These are phyloP conservation scores for Geotrichum macrosporum DNA, from an alignment of 1,139 yeast species.

Conservation along the genomic window DNA sequence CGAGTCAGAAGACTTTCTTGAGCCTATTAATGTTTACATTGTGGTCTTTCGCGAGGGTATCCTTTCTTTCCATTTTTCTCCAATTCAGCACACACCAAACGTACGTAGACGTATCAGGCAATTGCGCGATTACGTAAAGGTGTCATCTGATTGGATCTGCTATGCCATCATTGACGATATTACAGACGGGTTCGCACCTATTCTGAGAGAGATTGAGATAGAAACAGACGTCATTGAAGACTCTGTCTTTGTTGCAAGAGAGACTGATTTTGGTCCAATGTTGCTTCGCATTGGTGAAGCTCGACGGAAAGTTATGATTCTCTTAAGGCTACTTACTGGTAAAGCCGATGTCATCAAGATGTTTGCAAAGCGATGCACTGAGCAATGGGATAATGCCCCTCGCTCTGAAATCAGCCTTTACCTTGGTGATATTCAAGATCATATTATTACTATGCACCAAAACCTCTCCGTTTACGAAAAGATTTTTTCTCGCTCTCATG, in stretches of 20 bases:
- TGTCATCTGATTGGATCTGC: constrained; percentile 92
- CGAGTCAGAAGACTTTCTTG: constrained; percentile 72
- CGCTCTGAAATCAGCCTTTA: constrained; percentile 53
- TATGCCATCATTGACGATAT: constrained; percentile 92
- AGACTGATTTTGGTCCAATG: constrained; percentile 59
- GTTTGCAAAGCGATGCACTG: constrained; percentile 96
- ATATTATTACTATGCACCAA: constrained; percentile 92
- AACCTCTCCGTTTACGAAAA: constrained; percentile 85
- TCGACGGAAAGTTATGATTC: constrained; percentile 83
- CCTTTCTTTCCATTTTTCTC: constrained; percentile 79
- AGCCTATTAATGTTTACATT: constrained; percentile 84
- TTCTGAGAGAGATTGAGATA: constrained; percentile 76
- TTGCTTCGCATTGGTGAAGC: constrained; percentile 81
- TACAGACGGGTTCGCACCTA: constrained; percentile 90
- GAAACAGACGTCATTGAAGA: constrained; percentile 94
- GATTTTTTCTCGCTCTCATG: constrained; percentile 85
- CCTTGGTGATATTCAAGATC: constrained; percentile 96
- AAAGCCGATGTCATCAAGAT: constrained; percentile 96
- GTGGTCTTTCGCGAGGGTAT: constrained; percentile 85
- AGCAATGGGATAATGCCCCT: constrained; percentile 46
- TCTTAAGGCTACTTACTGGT: constrained; percentile 84
- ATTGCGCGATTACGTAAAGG: constrained; percentile 78
- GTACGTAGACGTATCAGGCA: constrained; percentile 91
- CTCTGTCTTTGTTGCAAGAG: constrained; percentile 61
- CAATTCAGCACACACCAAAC: constrained; percentile 74